Conservation (phyloP, 169 alveolate species). For the Cryptosporidium sp. region DNA sequence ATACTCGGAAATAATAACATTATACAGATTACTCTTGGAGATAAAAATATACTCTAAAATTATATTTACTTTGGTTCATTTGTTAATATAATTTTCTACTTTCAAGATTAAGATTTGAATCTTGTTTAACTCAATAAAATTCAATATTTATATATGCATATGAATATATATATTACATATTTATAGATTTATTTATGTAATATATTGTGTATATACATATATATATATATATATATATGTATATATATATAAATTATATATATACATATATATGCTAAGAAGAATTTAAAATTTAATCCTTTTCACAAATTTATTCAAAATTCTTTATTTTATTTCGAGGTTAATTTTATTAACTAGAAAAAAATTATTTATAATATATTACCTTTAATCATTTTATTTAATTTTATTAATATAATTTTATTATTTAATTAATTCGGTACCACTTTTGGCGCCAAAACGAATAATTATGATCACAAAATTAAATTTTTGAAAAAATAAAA, state of each 20-base stretch:
- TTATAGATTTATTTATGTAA: background rate
- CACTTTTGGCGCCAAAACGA: background rate
- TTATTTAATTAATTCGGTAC: conserved; percentile 9
- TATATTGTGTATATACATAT: background rate
- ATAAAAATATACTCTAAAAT: background rate
- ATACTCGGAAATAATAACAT: background rate
- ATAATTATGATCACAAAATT: background rate
- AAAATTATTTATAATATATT: background rate
- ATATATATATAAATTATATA: conserved; percentile 33
- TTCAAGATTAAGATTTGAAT: too few relatives aligned
- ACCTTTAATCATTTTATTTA: background rate
- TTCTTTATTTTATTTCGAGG: background rate
- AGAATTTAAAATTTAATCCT: too few relatives aligned
- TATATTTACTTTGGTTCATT: too few relatives aligned
- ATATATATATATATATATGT: conserved; percentile 13
- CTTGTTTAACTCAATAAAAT: too few relatives aligned
- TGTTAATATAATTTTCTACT: background rate
- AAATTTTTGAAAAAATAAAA: background rate
- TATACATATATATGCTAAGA: background rate
- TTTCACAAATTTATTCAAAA: background rate
- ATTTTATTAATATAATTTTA: conserved; percentile 54
- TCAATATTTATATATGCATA: background rate
- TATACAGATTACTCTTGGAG: background rate
- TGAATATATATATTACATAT: background rate
- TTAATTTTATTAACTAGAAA: background rate